Base-by-base conservation (phyloP, 2,329 filamentous ascomycete genomes). In the Penicillium brasilianum region DNA sequence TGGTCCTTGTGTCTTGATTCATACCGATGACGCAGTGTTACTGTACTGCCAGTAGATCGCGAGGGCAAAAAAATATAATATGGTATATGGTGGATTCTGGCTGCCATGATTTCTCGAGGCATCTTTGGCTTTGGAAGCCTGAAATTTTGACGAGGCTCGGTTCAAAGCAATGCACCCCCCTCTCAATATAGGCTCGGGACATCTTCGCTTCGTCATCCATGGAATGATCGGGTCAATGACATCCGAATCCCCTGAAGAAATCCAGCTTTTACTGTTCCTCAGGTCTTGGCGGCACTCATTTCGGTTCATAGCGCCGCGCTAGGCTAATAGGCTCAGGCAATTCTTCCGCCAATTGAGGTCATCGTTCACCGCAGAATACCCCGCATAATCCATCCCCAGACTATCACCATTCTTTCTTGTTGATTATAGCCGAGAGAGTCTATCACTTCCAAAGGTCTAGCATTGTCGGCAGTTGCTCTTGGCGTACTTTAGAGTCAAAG, bases 31-130 rank as follows among this genome's bases (percentile, higher is more conserved):
- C 53, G 49, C 36, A 48, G n/a, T 48, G 46, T 55, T 39, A 30
- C 20, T 39, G 51, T 56, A 57, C 46, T 61, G 59, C 50, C 59
- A 60, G 52, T 51, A 57, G 20, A 57, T 53, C 37, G 60, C 55
- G 59, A 60, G 50, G 53, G 48, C 51, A 61, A 48, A 48, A 48
- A 41, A 44, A 25, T 46, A 16, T 46, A 46, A 30, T 7, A n/a
- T 25, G 14, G 8, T 30, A 43, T 16, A 30, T n/a, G 48, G 11
- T 34, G 34, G n/a, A 22, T n/a, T 11, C 20, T 11, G 18, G 5
- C 30, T 20, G 2, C 6, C 28, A 34, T 9, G 2, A 6, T 22
- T 11, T 11, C 20, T 34, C 8, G 28, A 50, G 16, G 34, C 8
- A n/a, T 50, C 3, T 3, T 28, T 28, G 8, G 16, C 18, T n/a